Conservation (phyloP, 1,139 yeast species). For the Scheffersomyces insectosa region DNA sequence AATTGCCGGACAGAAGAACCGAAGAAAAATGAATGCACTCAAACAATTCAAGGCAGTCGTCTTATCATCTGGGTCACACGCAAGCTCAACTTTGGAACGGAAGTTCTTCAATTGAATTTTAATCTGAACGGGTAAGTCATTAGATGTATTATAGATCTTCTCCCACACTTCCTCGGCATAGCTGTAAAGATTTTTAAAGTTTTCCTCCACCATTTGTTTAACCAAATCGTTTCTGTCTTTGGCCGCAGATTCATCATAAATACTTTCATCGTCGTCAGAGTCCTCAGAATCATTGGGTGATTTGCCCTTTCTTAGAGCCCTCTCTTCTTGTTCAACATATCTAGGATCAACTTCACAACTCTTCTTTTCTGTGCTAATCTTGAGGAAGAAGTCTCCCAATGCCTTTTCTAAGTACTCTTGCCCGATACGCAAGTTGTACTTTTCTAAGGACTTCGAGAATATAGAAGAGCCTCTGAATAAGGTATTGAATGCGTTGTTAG, state of each 20-base stretch:
- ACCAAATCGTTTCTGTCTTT: conserved; percentile 23
- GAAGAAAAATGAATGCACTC: conserved; percentile 78
- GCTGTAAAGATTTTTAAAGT: conserved; percentile 51
- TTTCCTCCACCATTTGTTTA: conserved; percentile 42
- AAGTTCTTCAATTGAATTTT: conserved; percentile 60
- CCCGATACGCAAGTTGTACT: conserved; percentile 75
- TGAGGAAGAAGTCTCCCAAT: conserved; percentile 66
- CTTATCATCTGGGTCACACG: conserved; percentile 59
- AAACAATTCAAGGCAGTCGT: conserved; percentile 66
- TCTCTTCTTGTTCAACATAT: conserved; percentile 45
- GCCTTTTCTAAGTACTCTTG: conserved; percentile 74
- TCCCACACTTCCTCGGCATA: conserved; percentile 73
- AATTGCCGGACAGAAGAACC: conserved; percentile 91
- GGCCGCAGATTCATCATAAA: conserved; percentile 15
- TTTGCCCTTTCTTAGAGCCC: conserved; percentile 32
- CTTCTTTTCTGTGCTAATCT: conserved; percentile 50
- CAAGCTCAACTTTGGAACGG: conserved; percentile 59
- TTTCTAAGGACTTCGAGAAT: conserved; percentile 77
- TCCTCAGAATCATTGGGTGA: conserved; percentile 21
- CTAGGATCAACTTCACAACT: conserved; percentile 78
- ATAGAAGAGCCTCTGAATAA: conserved; percentile 84
- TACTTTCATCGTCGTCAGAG: conserved; percentile 23
- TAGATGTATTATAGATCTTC: conserved; percentile 65
- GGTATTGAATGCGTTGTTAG: conserved; percentile 61
- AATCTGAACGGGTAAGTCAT: conserved; percentile 74